Evolutionary conservation across 495 filamentous ascomycete genomes (phyloP).

Genomic region (Poronia punctata): DNA sequence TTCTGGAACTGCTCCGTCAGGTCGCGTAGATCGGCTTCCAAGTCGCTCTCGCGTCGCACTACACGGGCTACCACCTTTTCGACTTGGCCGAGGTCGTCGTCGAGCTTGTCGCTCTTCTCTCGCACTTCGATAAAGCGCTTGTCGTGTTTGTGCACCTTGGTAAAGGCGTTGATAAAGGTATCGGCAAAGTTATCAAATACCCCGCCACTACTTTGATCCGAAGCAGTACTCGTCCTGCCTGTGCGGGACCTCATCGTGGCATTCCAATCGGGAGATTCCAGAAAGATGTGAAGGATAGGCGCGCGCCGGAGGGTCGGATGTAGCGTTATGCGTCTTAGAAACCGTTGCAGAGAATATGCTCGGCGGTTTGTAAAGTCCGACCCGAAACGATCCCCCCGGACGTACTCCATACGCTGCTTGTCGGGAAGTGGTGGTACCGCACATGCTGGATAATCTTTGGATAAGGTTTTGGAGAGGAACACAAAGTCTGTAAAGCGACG

Average conservation of each 20-base stretch:
- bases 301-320: slow-evolving; percentile 88
- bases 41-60: slow-evolving; percentile 76
- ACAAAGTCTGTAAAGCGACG: slow-evolving; percentile 96
- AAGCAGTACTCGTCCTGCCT: slow-evolving; percentile 49
- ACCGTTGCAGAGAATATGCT: slow-evolving; percentile 85
- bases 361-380: slow-evolving; percentile 87
- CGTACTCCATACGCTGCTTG: slow-evolving; percentile 98
- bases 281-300: slow-evolving; percentile 73
- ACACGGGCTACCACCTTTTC: slow-evolving; percentile 90
- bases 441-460: slow-evolving; percentile 77
- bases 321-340: slow-evolving; percentile 76
- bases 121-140: slow-evolving; percentile 88
- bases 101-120: slow-evolving; percentile 89
- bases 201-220: slow-evolving; percentile 41
- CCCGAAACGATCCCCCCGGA: slow-evolving; percentile 90
- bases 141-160: slow-evolving; percentile 91
- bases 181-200: slow-evolving; percentile 93
- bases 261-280: slow-evolving; percentile 94
- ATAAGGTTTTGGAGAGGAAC: slow-evolving; percentile 87
- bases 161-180: slow-evolving; percentile 95
- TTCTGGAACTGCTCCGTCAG: slow-evolving; percentile 91
- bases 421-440: slow-evolving; percentile 93
- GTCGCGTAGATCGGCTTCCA: slow-evolving; percentile 84
- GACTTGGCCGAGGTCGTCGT: slow-evolving; percentile 87
- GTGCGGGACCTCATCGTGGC: slow-evolving; percentile 78